Evolutionary conservation across 2,329 filamentous ascomycete genomes (phyloP).

Genomic region (Colletotrichum sp.): DNA sequence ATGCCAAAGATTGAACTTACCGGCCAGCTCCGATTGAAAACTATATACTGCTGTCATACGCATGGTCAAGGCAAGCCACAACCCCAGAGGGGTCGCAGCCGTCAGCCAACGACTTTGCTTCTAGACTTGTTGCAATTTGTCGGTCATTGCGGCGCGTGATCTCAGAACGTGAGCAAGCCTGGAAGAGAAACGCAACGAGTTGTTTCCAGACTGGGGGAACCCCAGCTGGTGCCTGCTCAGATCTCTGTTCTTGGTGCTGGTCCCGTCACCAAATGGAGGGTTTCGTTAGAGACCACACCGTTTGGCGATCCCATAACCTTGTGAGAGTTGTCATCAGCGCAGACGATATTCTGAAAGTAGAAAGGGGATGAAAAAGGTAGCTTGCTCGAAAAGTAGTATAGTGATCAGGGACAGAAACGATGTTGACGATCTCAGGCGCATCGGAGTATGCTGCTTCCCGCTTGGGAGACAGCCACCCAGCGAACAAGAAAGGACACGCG

Average conservation of each 20-base stretch:
- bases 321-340: slow-evolving; percentile 27
- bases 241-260: slow-evolving; percentile 37
- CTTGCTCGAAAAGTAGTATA: background rate
- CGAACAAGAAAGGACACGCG: background rate
- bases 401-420: background rate
- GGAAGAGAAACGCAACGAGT: background rate
- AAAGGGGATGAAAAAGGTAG: background rate
- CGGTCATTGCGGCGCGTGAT: slow-evolving; percentile 26
- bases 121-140: slow-evolving; percentile 18
- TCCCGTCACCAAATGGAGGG: slow-evolving; percentile 22
- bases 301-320: slow-evolving; percentile 15
- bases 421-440: background rate
- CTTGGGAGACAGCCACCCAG: background rate
- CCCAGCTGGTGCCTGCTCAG: slow-evolving; percentile 30
- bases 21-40: slow-evolving; percentile 44
- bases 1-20: background rate
- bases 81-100: background rate
- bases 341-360: background rate
- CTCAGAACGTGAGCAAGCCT: background rate
- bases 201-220: background rate
- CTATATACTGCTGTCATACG: slow-evolving; percentile 31
- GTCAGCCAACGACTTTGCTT: slow-evolving; percentile 10
- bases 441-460: background rate
- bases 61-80: background rate
- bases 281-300: slow-evolving; percentile 10